These are phyloP conservation scores for Arabis alpina DNA, from an alignment of 345 rosid species.

Conservation along the genomic window DNA sequence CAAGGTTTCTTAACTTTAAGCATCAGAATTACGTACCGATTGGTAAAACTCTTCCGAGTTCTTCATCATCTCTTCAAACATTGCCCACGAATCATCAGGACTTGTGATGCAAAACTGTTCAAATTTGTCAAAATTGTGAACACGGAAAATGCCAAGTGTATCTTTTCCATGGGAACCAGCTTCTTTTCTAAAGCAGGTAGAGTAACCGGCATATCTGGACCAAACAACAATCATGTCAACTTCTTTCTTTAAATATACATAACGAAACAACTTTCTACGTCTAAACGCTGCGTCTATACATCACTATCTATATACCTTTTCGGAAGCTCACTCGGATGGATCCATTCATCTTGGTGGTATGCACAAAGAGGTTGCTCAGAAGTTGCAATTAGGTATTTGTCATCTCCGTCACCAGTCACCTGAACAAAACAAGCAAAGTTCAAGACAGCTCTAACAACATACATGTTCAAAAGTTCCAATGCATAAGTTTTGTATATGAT, in stretches of 20 bases:
- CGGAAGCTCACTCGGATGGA: constrained; percentile 83
- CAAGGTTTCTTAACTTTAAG: no score
- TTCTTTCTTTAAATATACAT: neutral
- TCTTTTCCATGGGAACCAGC: constrained; percentile 99
- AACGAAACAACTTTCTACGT: neutral
- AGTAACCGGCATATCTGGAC: constrained; percentile 93
- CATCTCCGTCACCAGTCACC: constrained; percentile 98
- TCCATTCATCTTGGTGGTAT: constrained; percentile 90
- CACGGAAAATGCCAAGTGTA: constrained; percentile 93
- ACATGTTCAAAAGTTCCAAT: no score
- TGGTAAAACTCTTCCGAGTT: constrained; percentile 89
- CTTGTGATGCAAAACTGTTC: constrained; percentile 93
- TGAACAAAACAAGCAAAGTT: constrained; percentile 26
- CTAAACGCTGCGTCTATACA: neutral
- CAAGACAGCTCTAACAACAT: no score
- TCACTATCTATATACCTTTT: constrained; percentile 50
- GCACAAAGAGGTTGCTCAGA: constrained; percentile 97
- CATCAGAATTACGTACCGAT: constrained; percentile 46
- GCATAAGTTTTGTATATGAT: no score
- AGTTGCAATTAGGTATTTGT: constrained; percentile 91
- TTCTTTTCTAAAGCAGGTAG: constrained; percentile 94
- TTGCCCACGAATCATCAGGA: constrained; percentile 88
- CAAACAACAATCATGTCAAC: neutral
- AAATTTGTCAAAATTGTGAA: constrained; percentile 97
- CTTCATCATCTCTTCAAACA: constrained; percentile 95